These are phyloP conservation scores for Paraurostyla sp. DNA, from an alignment of 73 alveolate species.

Conservation along the genomic window DNA sequence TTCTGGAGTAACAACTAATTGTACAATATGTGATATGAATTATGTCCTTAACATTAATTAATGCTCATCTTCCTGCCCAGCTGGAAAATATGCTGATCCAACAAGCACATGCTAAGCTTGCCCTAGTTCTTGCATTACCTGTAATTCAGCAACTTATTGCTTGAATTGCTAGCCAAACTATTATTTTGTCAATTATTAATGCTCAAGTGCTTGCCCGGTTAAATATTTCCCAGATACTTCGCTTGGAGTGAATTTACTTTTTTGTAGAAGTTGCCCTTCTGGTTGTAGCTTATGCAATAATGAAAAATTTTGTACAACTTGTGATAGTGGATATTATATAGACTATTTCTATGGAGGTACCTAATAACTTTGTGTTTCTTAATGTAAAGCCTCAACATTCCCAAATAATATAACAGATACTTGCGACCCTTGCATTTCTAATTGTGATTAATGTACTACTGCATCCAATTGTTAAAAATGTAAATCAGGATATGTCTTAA, in stretches of 20 bases:
- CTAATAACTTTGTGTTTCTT: background rate
- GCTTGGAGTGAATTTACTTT: background rate
- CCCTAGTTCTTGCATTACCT: constrained; percentile 4
- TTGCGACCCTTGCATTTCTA: background rate
- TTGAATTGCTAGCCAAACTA: background rate
- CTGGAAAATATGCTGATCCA: background rate
- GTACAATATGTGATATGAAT: background rate
- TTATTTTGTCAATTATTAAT: constrained; percentile 23
- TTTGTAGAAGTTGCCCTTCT: constrained; percentile 7
- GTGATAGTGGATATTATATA: background rate
- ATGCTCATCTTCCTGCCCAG: background rate
- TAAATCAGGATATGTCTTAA: background rate
- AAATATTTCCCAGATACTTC: constrained; percentile 30
- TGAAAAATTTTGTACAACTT: background rate
- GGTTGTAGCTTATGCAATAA: background rate
- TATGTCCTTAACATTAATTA: background rate
- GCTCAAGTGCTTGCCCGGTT: constrained; percentile 10
- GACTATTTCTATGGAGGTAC: background rate
- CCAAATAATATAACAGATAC: background rate
- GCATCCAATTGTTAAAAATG: background rate
- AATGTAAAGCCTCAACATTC: background rate
- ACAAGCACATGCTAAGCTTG: background rate
- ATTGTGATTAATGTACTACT: background rate
- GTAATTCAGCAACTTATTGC: constrained; percentile 16
- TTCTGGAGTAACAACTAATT: background rate